Percentiles rank a stretch among this genome's conserved stretches.
Evolutionary conservation across 305 asterid species (phyloP).

Genomic region (Nicotiana rustica): DNA sequence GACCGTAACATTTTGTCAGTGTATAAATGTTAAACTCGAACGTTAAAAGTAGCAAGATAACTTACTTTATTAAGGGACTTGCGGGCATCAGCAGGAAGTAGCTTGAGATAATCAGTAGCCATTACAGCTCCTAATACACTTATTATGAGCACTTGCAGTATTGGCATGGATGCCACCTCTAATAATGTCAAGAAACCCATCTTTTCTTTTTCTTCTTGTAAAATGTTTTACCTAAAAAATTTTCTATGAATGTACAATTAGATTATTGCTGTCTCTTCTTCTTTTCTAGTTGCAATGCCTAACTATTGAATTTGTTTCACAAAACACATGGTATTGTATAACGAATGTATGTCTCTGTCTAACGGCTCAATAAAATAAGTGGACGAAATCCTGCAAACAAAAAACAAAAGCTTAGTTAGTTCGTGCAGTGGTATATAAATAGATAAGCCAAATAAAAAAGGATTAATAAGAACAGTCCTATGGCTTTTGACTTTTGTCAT

Average conservation of each 20-base stretch:
- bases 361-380: neutral
- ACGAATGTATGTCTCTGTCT: neutral
- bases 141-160: conserved; percentile 68
- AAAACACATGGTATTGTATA: neutral
- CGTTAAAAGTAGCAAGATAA: neutral
- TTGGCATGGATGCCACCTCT: conserved; percentile 90
- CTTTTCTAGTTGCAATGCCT: neutral
- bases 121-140: conserved; percentile 75
- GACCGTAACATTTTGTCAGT: too few relatives aligned
- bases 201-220: neutral
- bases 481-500: neutral
- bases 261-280: neutral
- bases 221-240: neutral
- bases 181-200: conserved; percentile 77
- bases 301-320: neutral
- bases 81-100: conserved; percentile 64
- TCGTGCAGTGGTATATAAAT: neutral
- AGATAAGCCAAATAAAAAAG: neutral
- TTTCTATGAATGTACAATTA: neutral
- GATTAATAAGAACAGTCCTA: neutral
- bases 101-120: conserved; percentile 72
- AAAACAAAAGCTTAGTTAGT: neutral
- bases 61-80: conserved; percentile 64
- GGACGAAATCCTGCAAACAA: neutral
- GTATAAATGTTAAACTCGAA: neutral